Evolutionary conservation across 169 alveolate genomes (phyloP), one percentile per base, ranked within the genome.

Genomic region (Cryptosporidium ubiquitum): DNA sequence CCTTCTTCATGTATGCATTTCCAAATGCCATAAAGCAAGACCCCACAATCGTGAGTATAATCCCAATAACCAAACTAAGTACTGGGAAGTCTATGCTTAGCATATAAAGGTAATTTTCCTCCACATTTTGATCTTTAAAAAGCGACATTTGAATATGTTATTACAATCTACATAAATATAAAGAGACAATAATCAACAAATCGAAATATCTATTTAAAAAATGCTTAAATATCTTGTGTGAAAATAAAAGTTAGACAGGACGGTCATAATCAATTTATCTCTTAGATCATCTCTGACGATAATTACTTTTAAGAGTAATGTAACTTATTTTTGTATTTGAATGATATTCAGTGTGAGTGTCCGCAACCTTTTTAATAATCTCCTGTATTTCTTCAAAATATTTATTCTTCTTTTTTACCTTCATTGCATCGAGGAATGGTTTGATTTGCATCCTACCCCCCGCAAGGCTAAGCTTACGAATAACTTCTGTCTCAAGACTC

Each of bases 11-110:
- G 5, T 92, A 91, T 16, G 96, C 92, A 85, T 93, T 92, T 61
- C 96, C 96, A 35, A 93, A 93, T 18, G 96, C 96, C 96, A 94
- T 94, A 68, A 94, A 74, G 68, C 94, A 86, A 16, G 95, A 92
- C 51, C 96, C 96, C 47, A 86, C 68, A 68, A 93, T 85, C 26
- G 96, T 94, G 44, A 94, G 92, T 51, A 93, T 33, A 57, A 94
- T 92, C 42, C 96, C 96, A 16, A 93, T 66, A 47, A 85, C 61
- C 74, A 94, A 84, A 52, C 96, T 91, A 31, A 89, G 74, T 26
- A 79, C 71, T 29, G 94, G 94, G 55, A 79, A 79, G 29, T 58
- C 40, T 14, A 61, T 40, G 49, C 39, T 60, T 12, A 79, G 20
- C 26, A 44, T 40, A 23, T 16, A 9, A 52, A 73, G 14, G 7